These are phyloP conservation scores for Alternaria tenuissima DNA, from an alignment of 2,329 filamentous ascomycete genomes.

Conservation along the genomic window DNA sequence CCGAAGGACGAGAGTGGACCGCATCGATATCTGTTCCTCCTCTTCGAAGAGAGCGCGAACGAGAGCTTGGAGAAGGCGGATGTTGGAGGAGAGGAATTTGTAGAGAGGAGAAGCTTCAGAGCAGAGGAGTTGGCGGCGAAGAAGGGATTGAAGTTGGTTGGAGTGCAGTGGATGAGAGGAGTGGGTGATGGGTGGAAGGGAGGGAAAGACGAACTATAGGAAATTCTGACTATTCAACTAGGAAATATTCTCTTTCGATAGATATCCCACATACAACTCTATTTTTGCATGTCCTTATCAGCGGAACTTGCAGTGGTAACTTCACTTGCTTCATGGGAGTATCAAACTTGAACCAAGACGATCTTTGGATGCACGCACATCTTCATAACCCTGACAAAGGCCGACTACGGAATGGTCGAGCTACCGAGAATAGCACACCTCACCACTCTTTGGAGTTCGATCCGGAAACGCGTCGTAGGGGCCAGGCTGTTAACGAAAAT, in stretches of 20 bases:
- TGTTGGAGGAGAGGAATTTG: constrained; percentile 49
- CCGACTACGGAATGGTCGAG: not conserved
- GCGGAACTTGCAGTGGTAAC: not conserved
- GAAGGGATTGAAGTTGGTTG: constrained; percentile 42
- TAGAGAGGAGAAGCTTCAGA: constrained; percentile 42
- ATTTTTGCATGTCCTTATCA: not conserved
- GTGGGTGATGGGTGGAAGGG: constrained; percentile 48
- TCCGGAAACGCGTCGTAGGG: not conserved
- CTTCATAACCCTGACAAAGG: not conserved
- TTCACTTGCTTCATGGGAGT: not conserved
- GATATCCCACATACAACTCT: not conserved
- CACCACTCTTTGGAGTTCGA: not conserved
- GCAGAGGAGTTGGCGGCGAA: constrained; percentile 35
- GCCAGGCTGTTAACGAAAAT: not conserved
- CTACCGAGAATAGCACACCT: not conserved
- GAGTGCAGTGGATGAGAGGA: constrained; percentile 49
- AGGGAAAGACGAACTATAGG: constrained; percentile 23
- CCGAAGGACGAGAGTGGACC: constrained; percentile 47
- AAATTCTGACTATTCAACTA: no score
- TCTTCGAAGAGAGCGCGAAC: constrained; percentile 39
- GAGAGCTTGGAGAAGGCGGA: constrained; percentile 34
- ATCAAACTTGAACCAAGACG: not conserved
- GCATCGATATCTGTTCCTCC: constrained; percentile 47
- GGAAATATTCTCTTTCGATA: not conserved
- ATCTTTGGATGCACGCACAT: not conserved